These are phyloP conservation scores for Spiraea crenata DNA, from an alignment of 331 rosid genomes.

Conservation along the genomic window DNA sequence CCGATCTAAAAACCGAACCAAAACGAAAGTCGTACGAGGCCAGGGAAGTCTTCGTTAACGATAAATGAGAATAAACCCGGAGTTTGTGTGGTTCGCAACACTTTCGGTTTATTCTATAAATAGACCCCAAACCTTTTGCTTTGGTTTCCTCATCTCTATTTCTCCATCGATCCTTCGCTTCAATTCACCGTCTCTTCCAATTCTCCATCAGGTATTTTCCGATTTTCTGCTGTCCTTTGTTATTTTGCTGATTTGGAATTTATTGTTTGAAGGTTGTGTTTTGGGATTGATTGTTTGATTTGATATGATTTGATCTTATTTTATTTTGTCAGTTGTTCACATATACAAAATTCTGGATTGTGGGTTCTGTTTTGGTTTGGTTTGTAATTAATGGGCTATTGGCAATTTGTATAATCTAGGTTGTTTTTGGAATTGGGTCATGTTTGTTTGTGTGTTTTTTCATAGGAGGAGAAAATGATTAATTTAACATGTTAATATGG, in stretches of 20 bases:
- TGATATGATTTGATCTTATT: background rate
- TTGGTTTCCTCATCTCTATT: background rate
- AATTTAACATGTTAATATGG: background rate
- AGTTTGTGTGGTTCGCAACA: conserved; percentile 1
- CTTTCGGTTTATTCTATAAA: background rate
- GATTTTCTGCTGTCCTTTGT: background rate
- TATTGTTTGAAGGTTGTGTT: background rate
- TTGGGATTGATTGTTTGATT: background rate
- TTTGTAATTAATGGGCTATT: background rate
- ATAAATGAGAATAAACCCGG: background rate
- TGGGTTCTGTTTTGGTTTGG: background rate
- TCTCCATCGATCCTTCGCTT: background rate
- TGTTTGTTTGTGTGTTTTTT: too few relatives aligned
- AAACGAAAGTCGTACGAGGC: background rate
- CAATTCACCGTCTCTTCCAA: background rate
- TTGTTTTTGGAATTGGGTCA: background rate
- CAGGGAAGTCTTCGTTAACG: background rate
- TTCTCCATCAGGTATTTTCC: background rate
- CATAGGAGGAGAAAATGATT: too few relatives aligned
- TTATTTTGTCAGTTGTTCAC: too few relatives aligned
- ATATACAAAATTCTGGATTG: too few relatives aligned
- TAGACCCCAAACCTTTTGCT: background rate
- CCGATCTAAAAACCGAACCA: background rate
- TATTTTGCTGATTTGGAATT: background rate
- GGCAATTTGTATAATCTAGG: background rate